phyloP scores from a whole-genome alignment of 768 basidiomycete species.

The Boletus pseudopeckii region DNA sequence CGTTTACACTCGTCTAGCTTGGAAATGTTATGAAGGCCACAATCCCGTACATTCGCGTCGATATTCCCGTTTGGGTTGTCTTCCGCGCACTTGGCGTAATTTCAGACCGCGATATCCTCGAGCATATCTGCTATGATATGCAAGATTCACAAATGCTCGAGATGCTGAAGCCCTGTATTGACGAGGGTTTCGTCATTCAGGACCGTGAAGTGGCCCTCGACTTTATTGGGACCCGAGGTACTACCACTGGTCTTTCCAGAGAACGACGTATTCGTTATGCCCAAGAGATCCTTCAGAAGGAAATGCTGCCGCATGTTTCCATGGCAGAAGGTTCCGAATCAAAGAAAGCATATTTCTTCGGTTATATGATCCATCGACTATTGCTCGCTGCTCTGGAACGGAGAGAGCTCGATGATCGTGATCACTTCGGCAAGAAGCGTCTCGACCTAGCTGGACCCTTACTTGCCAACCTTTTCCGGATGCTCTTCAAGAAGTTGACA shows the following conservation, averaged over 20 bases:
- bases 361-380: slow-evolving; percentile 98
- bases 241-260: slow-evolving; percentile 85
- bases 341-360: slow-evolving; percentile 99
- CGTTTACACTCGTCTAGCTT: slow-evolving; percentile 41
- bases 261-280: slow-evolving; percentile 95
- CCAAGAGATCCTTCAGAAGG: slow-evolving; percentile 96
- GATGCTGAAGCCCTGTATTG: slow-evolving; percentile 97
- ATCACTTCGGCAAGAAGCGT: slow-evolving; percentile 98
- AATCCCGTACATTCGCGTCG: slow-evolving; percentile 96
- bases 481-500: slow-evolving; percentile 95
- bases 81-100: slow-evolving; percentile 98
- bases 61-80: slow-evolving; percentile 98
- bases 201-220: slow-evolving; percentile 96
- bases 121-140: slow-evolving; percentile 98
- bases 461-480: slow-evolving; percentile 94
- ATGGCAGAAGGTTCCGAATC: slow-evolving; percentile 95
- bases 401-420: slow-evolving; percentile 95
- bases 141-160: slow-evolving; percentile 95
- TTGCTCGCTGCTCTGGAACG: slow-evolving; percentile 91
- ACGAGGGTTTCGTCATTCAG: slow-evolving; percentile 97
- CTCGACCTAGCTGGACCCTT: slow-evolving; percentile 94
- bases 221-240: slow-evolving; percentile 98
- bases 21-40: slow-evolving; percentile 96
- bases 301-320: slow-evolving; percentile 96
- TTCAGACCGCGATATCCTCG: slow-evolving; percentile 94